Conservation (phyloP, 2,329 filamentous ascomycete genomes). For the Elsinoe perseae region DNA sequence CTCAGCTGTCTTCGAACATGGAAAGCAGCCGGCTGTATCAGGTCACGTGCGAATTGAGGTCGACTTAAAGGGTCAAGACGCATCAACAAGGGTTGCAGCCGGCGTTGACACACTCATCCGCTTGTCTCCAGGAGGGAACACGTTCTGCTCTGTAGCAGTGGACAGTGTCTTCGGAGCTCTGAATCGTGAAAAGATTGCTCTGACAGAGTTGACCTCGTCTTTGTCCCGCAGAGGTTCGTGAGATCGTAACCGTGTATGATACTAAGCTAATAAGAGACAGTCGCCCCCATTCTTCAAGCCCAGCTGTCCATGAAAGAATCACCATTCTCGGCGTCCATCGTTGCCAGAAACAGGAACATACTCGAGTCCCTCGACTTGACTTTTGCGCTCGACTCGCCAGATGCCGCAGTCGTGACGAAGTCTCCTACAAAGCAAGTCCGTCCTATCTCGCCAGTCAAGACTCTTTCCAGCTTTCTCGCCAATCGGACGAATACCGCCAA, state of each 20-base stretch:
- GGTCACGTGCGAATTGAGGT: conserved; percentile 60
- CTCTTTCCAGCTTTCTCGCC: conserved; percentile 71
- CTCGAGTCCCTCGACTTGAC: conserved; percentile 57
- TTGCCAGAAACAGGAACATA: conserved; percentile 71
- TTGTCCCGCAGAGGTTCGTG: conserved; percentile 64
- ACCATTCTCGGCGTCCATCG: conserved; percentile 56
- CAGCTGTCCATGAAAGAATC: conserved; percentile 63
- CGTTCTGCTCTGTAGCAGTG: conserved; percentile 49
- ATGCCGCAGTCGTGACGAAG: conserved; percentile 25
- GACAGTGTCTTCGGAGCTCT: conserved; percentile 61
- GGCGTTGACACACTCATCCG: conserved; percentile 65
- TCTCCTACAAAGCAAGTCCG: conserved; percentile 44
- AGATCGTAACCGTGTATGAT: conserved; percentile 1
- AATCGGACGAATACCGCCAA: conserved; percentile 41
- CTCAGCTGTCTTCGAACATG: conserved; percentile 66
- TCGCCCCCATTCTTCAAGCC: conserved; percentile 62
- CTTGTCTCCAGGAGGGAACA: conserved; percentile 49
- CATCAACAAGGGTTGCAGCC: conserved; percentile 24
- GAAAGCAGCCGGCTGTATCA: conserved; percentile 61
- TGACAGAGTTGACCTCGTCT: conserved; percentile 65
- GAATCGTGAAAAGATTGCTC: conserved; percentile 65
- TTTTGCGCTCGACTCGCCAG: conserved; percentile 29
- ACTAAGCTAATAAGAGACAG: conserved; percentile 40
- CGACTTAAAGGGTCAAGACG: conserved; percentile 42
- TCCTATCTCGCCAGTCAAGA: conserved; percentile 79